Conservation (phyloP, 345 rosid species). For the Eutrema japonicum region DNA sequence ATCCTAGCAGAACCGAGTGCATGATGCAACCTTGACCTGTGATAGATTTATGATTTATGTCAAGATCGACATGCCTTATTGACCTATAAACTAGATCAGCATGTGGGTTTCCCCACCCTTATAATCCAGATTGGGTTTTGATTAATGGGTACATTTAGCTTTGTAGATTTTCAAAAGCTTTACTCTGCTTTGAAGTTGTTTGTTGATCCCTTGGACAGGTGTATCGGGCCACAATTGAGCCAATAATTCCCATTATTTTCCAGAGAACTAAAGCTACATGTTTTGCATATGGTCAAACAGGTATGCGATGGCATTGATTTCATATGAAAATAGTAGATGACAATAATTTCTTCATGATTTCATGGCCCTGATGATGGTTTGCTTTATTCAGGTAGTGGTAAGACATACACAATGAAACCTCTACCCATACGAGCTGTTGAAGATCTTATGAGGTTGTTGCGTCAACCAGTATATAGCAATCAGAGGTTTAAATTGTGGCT, state of each 20-base stretch:
- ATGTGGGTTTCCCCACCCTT: slow-evolving; percentile 1
- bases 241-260: slow-evolving; percentile 91
- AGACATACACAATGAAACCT: slow-evolving; percentile 97
- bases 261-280: slow-evolving; percentile 99
- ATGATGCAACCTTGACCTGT: slow-evolving; percentile 23
- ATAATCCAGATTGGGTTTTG: slow-evolving; percentile 9
- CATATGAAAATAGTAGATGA: slow-evolving; percentile 7
- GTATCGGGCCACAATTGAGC: slow-evolving; percentile 87
- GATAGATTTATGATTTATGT: slow-evolving; percentile 21
- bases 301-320: slow-evolving; percentile 43
- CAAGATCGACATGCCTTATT: slow-evolving; percentile 4
- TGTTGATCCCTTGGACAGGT: slow-evolving; percentile 55
- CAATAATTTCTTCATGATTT: slow-evolving; percentile 15
- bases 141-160: slow-evolving; percentile 11
- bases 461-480: slow-evolving; percentile 79
- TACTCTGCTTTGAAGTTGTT: slow-evolving; percentile 13
- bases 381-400: slow-evolving; percentile 82
- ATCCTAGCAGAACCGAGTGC: slow-evolving; percentile 6
- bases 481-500: slow-evolving; percentile 96
- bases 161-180: slow-evolving; percentile 12
- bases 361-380: slow-evolving; percentile 29
- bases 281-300: slow-evolving; percentile 99
- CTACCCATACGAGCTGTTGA: slow-evolving; percentile 85
- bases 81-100: slow-evolving; percentile 18
- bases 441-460: slow-evolving; percentile 89